These are phyloP conservation scores for Globisporangium sylvaticum DNA, from an alignment of 352 stramenopile species.

Conservation along the genomic window DNA sequence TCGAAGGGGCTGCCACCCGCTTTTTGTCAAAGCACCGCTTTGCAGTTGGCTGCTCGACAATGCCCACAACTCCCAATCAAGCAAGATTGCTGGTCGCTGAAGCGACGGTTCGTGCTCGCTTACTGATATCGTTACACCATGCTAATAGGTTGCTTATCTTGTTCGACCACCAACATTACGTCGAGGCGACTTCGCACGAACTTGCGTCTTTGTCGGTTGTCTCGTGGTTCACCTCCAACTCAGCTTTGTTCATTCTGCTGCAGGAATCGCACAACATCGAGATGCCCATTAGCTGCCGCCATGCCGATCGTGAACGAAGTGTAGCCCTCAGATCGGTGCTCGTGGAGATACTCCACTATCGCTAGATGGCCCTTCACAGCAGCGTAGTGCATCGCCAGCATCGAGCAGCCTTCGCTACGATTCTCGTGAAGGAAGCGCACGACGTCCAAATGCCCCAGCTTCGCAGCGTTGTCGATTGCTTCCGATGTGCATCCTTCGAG, in stretches of 20 bases:
- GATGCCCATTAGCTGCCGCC: not conserved
- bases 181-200: not conserved
- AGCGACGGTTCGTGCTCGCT: no score
- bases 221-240: not conserved
- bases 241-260: not conserved
- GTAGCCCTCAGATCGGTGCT: not conserved
- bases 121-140: no score
- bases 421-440: not conserved
- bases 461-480: constrained; percentile 5
- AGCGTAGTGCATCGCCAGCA: constrained; percentile 7
- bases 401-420: not conserved
- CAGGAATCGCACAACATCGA: not conserved
- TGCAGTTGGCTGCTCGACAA: no score
- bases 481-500: constrained; percentile 4
- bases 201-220: not conserved
- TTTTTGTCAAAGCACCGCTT: no score
- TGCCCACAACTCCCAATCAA: no score
- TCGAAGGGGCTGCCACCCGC: no score
- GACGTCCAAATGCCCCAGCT: not conserved
- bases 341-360: not conserved
- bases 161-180: not conserved
- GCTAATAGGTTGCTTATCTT: no score
- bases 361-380: not conserved
- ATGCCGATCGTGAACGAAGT: constrained; percentile 2
- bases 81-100: no score